These are phyloP conservation scores for Gnaphalium uliginosum DNA, from an alignment of 129 eudicot genomes.

Conservation along the genomic window DNA sequence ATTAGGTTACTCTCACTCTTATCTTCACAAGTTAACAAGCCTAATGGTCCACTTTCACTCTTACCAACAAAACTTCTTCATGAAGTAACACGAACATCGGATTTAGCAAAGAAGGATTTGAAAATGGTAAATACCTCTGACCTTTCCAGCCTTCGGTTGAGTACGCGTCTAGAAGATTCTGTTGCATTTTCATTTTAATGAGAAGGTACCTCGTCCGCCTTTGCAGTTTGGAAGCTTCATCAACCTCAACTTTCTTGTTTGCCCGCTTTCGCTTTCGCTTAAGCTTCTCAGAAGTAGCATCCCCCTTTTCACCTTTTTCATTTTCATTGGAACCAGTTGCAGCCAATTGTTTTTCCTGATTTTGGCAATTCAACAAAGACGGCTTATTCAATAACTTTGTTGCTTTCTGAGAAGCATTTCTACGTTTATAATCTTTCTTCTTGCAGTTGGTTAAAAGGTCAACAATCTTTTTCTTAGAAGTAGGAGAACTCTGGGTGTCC, in stretches of 20 bases:
- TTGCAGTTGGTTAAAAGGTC: conserved; percentile 32
- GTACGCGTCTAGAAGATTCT: conserved; percentile 95
- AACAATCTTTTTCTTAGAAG: conserved; percentile 37
- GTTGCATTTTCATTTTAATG: conserved; percentile 78
- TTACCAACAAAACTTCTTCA: background rate
- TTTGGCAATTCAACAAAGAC: conserved; percentile 32
- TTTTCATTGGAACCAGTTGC: conserved; percentile 23
- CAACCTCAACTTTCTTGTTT: conserved; percentile 47
- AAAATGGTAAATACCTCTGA: conserved; percentile 67
- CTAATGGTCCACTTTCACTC: conserved; percentile 9
- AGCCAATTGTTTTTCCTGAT: conserved; percentile 14
- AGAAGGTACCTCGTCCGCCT: conserved; percentile 80
- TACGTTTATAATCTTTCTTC: conserved; percentile 33
- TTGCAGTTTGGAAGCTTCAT: conserved; percentile 82
- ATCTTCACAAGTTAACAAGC: background rate
- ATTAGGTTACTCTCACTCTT: background rate
- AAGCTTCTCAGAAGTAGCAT: conserved; percentile 31
- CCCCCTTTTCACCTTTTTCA: conserved; percentile 31
- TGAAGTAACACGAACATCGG: conserved; percentile 2
- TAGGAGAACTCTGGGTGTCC: conserved; percentile 26
- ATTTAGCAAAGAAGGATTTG: conserved; percentile 13
- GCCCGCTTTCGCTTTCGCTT: conserved; percentile 45
- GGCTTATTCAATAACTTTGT: conserved; percentile 37
- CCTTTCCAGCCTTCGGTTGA: conserved; percentile 99
- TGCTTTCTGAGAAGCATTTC: conserved; percentile 40